Conservation (phyloP, 352 stramenopile genomes). For the Phytophthora cactorum region DNA sequence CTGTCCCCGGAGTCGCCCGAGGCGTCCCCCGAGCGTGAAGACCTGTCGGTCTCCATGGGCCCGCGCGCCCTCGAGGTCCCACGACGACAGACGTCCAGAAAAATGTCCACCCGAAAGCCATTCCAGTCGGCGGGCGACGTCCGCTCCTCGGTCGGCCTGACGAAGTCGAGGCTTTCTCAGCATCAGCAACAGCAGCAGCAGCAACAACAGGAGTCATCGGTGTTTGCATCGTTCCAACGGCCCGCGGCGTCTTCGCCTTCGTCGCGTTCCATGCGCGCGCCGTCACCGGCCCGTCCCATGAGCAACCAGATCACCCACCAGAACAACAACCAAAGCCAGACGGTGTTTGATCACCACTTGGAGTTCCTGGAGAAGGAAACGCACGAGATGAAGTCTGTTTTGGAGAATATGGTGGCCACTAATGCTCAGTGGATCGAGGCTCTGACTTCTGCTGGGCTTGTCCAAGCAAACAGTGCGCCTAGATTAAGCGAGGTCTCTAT, state of each 20-base stretch:
- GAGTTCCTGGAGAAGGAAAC: conserved; percentile 76
- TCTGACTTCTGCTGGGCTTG: conserved; percentile 40
- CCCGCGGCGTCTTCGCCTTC: conserved; percentile 21
- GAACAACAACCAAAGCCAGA: conserved; percentile 43
- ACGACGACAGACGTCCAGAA: conserved; percentile 21
- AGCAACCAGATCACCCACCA: conserved; percentile 44
- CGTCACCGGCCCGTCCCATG: conserved; percentile 33
- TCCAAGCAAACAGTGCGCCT: conserved; percentile 10
- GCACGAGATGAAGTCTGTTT: conserved; percentile 63
- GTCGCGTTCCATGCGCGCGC: conserved; percentile 20
- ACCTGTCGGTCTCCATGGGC: conserved; percentile 35
- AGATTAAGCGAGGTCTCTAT: conserved; percentile 31
- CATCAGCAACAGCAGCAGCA: conserved; percentile 19
- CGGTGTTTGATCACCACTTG: conserved; percentile 69
- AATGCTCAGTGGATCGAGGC: conserved; percentile 79
- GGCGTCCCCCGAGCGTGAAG: conserved; percentile 47
- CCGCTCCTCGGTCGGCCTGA: conserved; percentile 28
- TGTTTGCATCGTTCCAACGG: conserved; percentile 35
- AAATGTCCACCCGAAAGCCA: conserved; percentile 24
- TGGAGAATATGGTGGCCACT: conserved; percentile 76
- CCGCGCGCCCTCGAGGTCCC: conserved; percentile 19
- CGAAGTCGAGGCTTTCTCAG: conserved; percentile 18
- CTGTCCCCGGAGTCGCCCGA: conserved; percentile 67
- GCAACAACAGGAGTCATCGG: conserved; percentile 14
- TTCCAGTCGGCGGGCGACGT: conserved; percentile 41